A percentile compares a stretch with the other conserved stretches of the same genome.
Evolutionary conservation across 1,284 basidiomycete genomes (phyloP).

Genomic region (Cutaneotrichosporon arboriforme): DNA sequence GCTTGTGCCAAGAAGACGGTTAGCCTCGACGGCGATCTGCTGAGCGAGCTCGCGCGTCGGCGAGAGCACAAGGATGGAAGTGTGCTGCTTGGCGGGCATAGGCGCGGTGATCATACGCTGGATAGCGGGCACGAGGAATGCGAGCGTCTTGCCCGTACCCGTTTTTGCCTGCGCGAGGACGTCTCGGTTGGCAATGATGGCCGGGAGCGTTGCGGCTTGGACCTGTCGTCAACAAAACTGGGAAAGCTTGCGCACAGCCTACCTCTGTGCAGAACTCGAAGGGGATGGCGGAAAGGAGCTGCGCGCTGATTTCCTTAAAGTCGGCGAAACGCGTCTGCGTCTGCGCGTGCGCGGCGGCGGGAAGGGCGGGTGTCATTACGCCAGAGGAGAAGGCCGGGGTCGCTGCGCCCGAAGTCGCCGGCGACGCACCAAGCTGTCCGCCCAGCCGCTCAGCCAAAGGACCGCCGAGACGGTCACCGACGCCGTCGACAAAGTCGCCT

Average conservation of each 20-base stretch:
- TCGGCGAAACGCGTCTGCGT: constrained; percentile 22
- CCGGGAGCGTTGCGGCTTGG: constrained; percentile 51
- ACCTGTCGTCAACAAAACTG: constrained; percentile 30
- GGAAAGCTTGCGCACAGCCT: background rate
- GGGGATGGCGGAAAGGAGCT: constrained; percentile 33
- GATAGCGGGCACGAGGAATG: constrained; percentile 53
- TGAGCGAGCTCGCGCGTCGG: constrained; percentile 52
- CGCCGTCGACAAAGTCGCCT: background rate
- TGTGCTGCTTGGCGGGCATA: constrained; percentile 18
- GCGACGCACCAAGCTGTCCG: too few relatives aligned
- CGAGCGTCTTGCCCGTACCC: constrained; percentile 55
- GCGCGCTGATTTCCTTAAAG: constrained; percentile 18
- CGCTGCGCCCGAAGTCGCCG: background rate
- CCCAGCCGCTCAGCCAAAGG: too few relatives aligned
- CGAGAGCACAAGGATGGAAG: constrained; percentile 48
- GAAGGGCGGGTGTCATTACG: constrained; percentile 7
- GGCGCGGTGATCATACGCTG: constrained; percentile 41
- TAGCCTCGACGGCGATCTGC: constrained; percentile 42
- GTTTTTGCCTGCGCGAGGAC: constrained; percentile 54
- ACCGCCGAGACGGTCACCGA: too few relatives aligned
- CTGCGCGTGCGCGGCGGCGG: constrained; percentile 6
- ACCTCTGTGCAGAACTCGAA: constrained; percentile 49
- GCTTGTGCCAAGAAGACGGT: constrained; percentile 21
- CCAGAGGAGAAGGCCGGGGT: constrained; percentile 10
- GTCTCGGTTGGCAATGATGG: constrained; percentile 47